Evolutionary conservation across 345 rosid species (phyloP), one percentile per base, ranked within the genome.

Genomic region (Acer yangbiense): DNA sequence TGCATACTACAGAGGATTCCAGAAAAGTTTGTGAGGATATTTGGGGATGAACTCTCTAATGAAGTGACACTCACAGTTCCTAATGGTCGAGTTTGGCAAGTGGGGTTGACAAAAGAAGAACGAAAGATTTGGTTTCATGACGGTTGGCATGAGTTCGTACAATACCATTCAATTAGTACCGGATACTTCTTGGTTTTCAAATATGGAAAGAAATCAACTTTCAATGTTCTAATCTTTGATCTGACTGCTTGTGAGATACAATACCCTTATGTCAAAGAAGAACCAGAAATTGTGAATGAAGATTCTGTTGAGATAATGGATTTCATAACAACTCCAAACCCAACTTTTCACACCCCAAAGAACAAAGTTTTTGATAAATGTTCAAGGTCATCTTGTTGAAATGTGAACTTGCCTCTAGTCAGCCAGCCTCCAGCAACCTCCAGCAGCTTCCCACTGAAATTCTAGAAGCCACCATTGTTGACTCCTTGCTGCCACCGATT

Each of bases 1-100:
- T n/a, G n/a, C n/a, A n/a, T 58, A 66, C 10, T 78, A 78, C 84
- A 87, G 88, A 77, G 75, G 70, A 77, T 87, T 48, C 90, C 90
- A 14, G 41, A 69, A 11, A 85, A 72, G 58, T 85, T 88, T 69
- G 82, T 76, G 65, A 75, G 65, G 76, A 82, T 72, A 58, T 81
- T 71, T 72, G 76, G 78, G 57, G 75, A 77, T 44, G 86, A 88
- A 71, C 87, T 88, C 18, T 72, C 88, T 55, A 57, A 58, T 75
- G 78, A 72, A 60, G 85, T 80, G 4, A 82, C 73, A 6, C 60
- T 88, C 14, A 74, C 43, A 10, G 64, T 61, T 43, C 86, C 87
- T 17, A 72, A 81, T 61, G 89, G 91, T 48, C 72, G 52, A 43
- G 76, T 32, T 57, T 85, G 88, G 88, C 79, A 52, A 18, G 80